These are phyloP conservation scores for Nannochloris sp. DNA, from an alignment of 139 green algal species.

Conservation along the genomic window DNA sequence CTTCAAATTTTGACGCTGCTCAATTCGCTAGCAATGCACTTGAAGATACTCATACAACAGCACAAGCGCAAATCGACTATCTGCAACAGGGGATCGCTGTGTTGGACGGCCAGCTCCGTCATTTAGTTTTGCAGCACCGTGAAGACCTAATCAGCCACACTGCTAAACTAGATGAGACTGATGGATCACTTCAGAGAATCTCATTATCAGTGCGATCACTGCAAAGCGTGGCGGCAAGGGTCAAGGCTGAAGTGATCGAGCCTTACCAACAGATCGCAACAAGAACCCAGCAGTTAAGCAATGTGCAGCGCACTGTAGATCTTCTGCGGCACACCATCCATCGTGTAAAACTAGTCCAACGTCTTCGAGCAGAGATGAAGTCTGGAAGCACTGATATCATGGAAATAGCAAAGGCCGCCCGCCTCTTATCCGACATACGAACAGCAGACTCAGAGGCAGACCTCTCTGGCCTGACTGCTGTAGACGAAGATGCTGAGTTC, in stretches of 20 bases:
- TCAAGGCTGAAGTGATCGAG: slow-evolving; percentile 53
- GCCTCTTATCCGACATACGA: slow-evolving; percentile 65
- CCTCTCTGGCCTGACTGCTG: slow-evolving; percentile 41
- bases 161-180: slow-evolving; percentile 42
- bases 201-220: slow-evolving; percentile 53
- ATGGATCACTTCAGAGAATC: slow-evolving; percentile 46
- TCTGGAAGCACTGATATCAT: slow-evolving; percentile 9
- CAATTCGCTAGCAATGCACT: slow-evolving; percentile 60
- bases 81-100: slow-evolving; percentile 48
- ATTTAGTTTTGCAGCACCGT: slow-evolving; percentile 42
- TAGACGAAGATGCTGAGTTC: slow-evolving; percentile 58
- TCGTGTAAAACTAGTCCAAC: slow-evolving; percentile 54
- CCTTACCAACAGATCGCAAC: slow-evolving; percentile 43
- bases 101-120: slow-evolving; percentile 46
- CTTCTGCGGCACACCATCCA: slow-evolving; percentile 62
- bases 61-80: slow-evolving; percentile 49
- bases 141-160: slow-evolving; percentile 37
- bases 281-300: slow-evolving; percentile 32
- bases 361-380: slow-evolving; percentile 12
- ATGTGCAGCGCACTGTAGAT: slow-evolving; percentile 47
- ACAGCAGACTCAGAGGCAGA: slow-evolving; percentile 44
- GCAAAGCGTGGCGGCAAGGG: slow-evolving; percentile 48
- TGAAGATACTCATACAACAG: slow-evolving; percentile 49
- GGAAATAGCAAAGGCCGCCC: slow-evolving; percentile 77
- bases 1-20: slow-evolving; percentile 52